A percentile compares a stretch with the other conserved stretches of the same genome.
These are phyloP conservation scores for Clonostachys rosea DNA, from an alignment of 2,329 filamentous ascomycete species.

Conservation along the genomic window DNA sequence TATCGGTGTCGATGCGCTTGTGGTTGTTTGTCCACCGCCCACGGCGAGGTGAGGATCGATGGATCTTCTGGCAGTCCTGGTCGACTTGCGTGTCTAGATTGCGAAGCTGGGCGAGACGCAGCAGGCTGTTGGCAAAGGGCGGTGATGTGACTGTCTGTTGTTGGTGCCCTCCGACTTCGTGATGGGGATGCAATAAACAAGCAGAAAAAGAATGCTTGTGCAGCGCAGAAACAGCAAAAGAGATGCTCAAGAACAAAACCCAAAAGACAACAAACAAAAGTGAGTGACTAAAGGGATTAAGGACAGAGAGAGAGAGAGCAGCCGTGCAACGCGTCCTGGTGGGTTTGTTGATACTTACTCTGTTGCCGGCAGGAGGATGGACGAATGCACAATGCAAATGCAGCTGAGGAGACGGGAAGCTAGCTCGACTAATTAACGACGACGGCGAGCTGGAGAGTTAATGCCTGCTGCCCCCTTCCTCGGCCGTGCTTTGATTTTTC, in stretches of 20 bases:
- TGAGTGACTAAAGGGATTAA: too few species aligned
- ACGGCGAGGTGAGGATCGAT: neutral
- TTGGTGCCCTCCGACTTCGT: neutral
- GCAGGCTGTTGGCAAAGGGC: neutral
- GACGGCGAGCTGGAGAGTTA: too few species aligned
- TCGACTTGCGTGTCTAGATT: neutral
- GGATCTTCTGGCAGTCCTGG: neutral
- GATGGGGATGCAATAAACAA: neutral
- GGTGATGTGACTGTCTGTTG: neutral
- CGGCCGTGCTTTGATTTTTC: too few species aligned
- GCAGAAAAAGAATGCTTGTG: neutral
- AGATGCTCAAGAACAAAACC: neutral
- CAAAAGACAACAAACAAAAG: neutral
- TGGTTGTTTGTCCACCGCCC: neutral
- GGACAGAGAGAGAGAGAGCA: too few species aligned
- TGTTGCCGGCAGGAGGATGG: too few species aligned
- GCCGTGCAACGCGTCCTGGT: too few species aligned
- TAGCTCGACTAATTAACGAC: too few species aligned
- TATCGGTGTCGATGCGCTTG: neutral
- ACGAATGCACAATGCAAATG: too few species aligned
- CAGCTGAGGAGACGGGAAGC: too few species aligned
- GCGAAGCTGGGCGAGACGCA: too few species aligned
- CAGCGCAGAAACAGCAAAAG: neutral
- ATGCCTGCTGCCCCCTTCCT: too few species aligned
- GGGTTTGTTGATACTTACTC: too few species aligned